Evolutionary conservation across 306 rosid genomes (phyloP).

Genomic region (Rosa multiflora): DNA sequence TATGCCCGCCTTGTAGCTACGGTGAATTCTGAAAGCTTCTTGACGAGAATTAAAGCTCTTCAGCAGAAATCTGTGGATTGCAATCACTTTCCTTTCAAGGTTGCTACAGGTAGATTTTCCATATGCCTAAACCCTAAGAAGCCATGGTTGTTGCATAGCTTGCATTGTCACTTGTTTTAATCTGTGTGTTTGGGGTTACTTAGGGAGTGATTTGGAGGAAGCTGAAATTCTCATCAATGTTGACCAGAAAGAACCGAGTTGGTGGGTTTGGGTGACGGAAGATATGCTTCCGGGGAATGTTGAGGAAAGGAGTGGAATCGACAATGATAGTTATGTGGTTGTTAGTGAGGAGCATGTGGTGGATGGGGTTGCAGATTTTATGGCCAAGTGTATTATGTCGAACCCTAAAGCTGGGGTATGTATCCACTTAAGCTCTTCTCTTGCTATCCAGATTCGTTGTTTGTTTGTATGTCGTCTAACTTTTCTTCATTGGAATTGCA

Average conservation of each 20-base stretch:
- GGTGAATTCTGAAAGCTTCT: slow-evolving; percentile 69
- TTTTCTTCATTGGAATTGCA: slow-evolving; percentile 45
- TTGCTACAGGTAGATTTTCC: slow-evolving; percentile 58
- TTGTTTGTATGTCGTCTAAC: slow-evolving; percentile 9
- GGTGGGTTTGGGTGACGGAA: slow-evolving; percentile 97
- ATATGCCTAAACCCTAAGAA: neutral
- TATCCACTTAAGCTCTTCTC: neutral
- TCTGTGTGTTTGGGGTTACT: slow-evolving; percentile 5
- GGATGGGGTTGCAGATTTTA: slow-evolving; percentile 89
- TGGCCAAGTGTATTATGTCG: slow-evolving; percentile 85
- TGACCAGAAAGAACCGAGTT: slow-evolving; percentile 64
- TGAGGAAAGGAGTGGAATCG: slow-evolving; percentile 89
- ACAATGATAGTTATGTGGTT: slow-evolving; percentile 72
- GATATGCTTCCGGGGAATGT: slow-evolving; percentile 55
- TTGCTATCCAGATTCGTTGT: neutral
- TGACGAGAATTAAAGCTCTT: slow-evolving; percentile 54
- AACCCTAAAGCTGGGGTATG: slow-evolving; percentile 76
- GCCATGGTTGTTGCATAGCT: neutral
- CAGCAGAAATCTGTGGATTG: slow-evolving; percentile 45
- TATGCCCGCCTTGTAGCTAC: slow-evolving; percentile 63
- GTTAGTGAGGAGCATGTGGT: slow-evolving; percentile 87
- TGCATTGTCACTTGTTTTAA: neutral
- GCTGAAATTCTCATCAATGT: slow-evolving; percentile 80
- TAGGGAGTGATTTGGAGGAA: slow-evolving; percentile 59
- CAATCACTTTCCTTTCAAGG: slow-evolving; percentile 81